phyloP scores from a whole-genome alignment of 2,329 filamentous ascomycete genomes.

The Polytolypa hystricis region DNA sequence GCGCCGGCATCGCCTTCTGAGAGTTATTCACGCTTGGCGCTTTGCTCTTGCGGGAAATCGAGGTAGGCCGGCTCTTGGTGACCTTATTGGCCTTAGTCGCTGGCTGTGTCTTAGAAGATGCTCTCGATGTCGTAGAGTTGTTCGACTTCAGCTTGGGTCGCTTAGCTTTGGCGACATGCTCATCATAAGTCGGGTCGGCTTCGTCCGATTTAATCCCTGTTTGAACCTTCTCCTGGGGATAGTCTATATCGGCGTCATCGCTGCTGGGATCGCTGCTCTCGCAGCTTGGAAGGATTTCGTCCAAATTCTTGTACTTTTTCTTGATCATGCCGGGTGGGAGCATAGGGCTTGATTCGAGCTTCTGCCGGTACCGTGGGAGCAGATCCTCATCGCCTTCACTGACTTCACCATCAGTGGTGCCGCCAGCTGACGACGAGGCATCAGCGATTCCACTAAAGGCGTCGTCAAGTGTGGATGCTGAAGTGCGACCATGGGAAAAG shows the following conservation, averaged over 20 bases:
- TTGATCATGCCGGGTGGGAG: constrained; percentile 35
- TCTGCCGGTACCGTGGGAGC: constrained; percentile 32
- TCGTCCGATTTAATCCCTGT: constrained; percentile 46
- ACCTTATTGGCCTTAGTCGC: constrained; percentile 14
- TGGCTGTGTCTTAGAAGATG: constrained; percentile 10
- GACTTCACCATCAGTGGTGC: constrained; percentile 64
- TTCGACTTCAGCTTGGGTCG: constrained; percentile 42
- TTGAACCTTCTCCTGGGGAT: constrained; percentile 44
- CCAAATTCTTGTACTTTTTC: constrained; percentile 37
- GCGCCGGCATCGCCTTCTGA: constrained; percentile 47
- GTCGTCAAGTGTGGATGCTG: constrained; percentile 85
- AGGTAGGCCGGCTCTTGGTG: constrained; percentile 24
- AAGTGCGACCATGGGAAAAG: constrained; percentile 83
- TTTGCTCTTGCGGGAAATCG: constrained; percentile 31
- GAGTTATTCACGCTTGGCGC: constrained; percentile 14
- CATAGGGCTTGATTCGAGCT: constrained; percentile 30
- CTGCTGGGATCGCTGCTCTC: constrained; percentile 51
- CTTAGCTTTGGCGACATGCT: constrained; percentile 34
- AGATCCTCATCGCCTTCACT: constrained; percentile 52
- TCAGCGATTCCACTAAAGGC: constrained; percentile 86
- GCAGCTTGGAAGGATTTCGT: constrained; percentile 45
- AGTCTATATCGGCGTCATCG: constrained; percentile 45
- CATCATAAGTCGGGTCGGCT: constrained; percentile 23
- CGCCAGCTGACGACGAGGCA: constrained; percentile 70
- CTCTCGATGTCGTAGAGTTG: constrained; percentile 23